Evolutionary conservation across 768 basidiomycete species (phyloP), one percentile per base, ranked within the genome.

Genomic region (Galerina sulciceps): DNA sequence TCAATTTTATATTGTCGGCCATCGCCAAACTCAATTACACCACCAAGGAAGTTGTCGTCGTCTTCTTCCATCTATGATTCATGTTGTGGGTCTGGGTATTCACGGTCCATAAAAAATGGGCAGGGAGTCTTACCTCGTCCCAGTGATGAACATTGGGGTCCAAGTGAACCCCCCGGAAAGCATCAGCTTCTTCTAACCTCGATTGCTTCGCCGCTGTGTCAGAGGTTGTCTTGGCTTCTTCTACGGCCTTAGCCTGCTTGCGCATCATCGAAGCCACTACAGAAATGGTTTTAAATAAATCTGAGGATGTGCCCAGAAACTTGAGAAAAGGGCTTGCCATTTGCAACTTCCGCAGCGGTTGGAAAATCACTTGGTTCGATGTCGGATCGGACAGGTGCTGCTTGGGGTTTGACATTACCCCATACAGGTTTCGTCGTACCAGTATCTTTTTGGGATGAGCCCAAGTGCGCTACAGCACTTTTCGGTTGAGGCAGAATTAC

Each of bases 81-180:
- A 42, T 66, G 54, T 55, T 8, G 37, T 45, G 44, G 20, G 34
- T 55, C 34, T 57, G 8, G 62, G 43, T 10, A 23, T n/a, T 17
- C 36, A 58, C 14, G 44, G 35, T 52, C 10, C 34, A 47, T 23
- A 20, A 47, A 36, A 56, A 55, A 9, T 54, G 52, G 15, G 18
- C 15, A 60, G 65, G 59, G 46, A 36, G 40, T 74, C 91, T 60
- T 62, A 98, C 96, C 83, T 97, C 95, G 65, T 98, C 97, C 97
- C 97, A 99, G 70, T 98, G 95, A 69, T 94, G 91, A 3, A 91
- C 87, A 66, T 96, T 96, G 48, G 95, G 93, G 74, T 97, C 89
- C 46, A 98, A 77, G 72, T 99, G 95, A 1, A 94, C 88, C 0
- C 96, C 96, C 38, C 95, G 85, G 75, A 99, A 99, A 0, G 95